Evolutionary conservation across 2,329 filamentous ascomycete genomes (phyloP).

Genomic region (Endothia cerciana): DNA sequence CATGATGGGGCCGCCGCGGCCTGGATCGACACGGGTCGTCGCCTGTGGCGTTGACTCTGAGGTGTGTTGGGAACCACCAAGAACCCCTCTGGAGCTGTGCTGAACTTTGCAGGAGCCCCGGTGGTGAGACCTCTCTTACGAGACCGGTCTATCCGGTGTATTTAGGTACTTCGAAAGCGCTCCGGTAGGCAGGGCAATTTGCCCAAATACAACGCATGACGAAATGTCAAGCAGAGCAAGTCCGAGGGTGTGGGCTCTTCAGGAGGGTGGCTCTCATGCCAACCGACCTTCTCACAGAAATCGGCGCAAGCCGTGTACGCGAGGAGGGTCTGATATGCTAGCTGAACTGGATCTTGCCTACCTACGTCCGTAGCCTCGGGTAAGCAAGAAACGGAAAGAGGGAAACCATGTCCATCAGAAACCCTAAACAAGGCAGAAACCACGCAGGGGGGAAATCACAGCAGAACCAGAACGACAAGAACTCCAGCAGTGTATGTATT

Average conservation of each 20-base stretch:
- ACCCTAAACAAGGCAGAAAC: conserved; percentile 20
- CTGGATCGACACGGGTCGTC: no score
- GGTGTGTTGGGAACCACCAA: no score
- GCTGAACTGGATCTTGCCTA: conserved; percentile 21
- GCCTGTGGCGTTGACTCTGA: no score
- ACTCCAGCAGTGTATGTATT: conserved; percentile 30
- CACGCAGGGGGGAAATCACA: conserved; percentile 20
- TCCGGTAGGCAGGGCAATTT: neutral
- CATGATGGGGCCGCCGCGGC: no score
- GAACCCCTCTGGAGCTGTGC: no score
- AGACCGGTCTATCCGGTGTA: no score
- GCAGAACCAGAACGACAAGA: conserved; percentile 15
- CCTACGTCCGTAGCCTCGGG: conserved; percentile 23
- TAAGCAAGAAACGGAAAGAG: conserved; percentile 7
- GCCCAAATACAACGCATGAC: neutral
- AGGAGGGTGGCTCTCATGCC: neutral
- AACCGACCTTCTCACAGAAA: neutral
- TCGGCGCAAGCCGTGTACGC: neutral
- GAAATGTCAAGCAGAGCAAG: no score
- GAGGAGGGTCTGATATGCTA: conserved; percentile 2
- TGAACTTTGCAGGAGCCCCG: no score
- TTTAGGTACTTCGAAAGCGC: neutral
- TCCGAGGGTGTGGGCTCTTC: neutral
- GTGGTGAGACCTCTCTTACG: no score
- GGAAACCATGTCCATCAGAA: conserved; percentile 18